Evolutionary conservation across 1,139 yeast species (phyloP).

Genomic region (Nakaseomyces kungkrabaensis): DNA sequence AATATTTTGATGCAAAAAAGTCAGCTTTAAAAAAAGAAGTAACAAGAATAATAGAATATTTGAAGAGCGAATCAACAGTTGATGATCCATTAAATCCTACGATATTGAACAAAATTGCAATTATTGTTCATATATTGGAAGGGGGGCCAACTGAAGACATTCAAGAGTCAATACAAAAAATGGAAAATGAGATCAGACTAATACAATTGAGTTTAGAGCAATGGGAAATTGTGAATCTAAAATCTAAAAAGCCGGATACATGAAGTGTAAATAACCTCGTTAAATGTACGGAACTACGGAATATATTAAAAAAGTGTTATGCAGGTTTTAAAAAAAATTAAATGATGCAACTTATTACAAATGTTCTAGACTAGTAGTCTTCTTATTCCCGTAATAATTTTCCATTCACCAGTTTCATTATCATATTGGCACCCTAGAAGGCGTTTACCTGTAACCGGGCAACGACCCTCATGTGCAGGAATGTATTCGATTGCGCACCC

Average conservation of each 20-base stretch:
- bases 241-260: background rate
- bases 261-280: background rate
- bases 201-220: constrained; percentile 21
- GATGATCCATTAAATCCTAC: constrained; percentile 9
- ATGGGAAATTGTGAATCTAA: constrained; percentile 17
- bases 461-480: constrained; percentile 52
- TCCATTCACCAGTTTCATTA: constrained; percentile 51
- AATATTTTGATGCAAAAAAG: background rate
- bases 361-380: constrained; percentile 46
- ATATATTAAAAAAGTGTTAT: background rate
- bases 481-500: constrained; percentile 70
- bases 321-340: too few species aligned
- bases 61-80: constrained; percentile 13
- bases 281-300: background rate
- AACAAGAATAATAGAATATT: constrained; percentile 13
- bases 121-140: constrained; percentile 16
- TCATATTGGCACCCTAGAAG: constrained; percentile 67
- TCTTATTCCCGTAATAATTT: constrained; percentile 57
- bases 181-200: constrained; percentile 20
- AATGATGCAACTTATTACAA: background rate
- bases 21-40: constrained; percentile 7
- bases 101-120: constrained; percentile 16
- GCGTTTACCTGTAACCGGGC: constrained; percentile 75
- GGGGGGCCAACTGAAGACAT: constrained; percentile 19
- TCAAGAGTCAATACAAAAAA: constrained; percentile 16